Evolutionary conservation across 495 filamentous ascomycete genomes (phyloP).

Genomic region (Xylaria nigripes): DNA sequence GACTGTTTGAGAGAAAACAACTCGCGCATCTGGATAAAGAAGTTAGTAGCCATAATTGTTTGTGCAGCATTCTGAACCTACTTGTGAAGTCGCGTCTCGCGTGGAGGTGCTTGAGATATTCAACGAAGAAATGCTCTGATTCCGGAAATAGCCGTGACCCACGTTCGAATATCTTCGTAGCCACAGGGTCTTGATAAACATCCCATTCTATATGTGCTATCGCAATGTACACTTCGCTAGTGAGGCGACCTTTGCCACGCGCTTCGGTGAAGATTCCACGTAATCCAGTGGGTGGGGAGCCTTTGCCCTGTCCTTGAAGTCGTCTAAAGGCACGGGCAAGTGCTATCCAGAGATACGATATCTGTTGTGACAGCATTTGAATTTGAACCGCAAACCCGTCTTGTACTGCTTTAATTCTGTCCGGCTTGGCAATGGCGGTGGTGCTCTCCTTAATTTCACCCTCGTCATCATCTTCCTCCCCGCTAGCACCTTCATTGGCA

Average conservation of each 20-base stretch:
- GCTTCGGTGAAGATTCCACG: constrained; percentile 83
- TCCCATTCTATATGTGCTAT: constrained; percentile 87
- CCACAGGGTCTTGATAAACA: constrained; percentile 87
- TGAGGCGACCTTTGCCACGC: constrained; percentile 73
- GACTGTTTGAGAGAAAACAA: constrained; percentile 88
- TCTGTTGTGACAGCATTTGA: constrained; percentile 61
- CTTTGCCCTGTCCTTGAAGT: constrained; percentile 83
- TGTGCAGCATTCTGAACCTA: constrained; percentile 40
- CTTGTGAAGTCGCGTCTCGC: constrained; percentile 86
- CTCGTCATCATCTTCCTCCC: constrained; percentile 59
- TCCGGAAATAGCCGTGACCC: constrained; percentile 87
- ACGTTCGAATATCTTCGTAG: constrained; percentile 89
- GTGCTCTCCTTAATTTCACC: constrained; percentile 48
- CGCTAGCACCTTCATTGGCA: constrained; percentile 36
- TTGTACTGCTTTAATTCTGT: constrained; percentile 62
- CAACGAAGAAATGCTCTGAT: constrained; percentile 82
- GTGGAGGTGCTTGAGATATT: constrained; percentile 90
- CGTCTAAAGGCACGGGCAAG: constrained; percentile 90
- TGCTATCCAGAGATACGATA: constrained; percentile 90
- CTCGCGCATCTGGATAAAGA: constrained; percentile 65
- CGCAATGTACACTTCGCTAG: constrained; percentile 87
- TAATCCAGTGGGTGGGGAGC: constrained; percentile 61
- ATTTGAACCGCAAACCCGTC: constrained; percentile 63
- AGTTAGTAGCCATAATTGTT: not conserved
- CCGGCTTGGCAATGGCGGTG: constrained; percentile 48